Evolutionary conservation across 176 grass and related monocot species (phyloP).

Genomic region (Triticum monococcum): DNA sequence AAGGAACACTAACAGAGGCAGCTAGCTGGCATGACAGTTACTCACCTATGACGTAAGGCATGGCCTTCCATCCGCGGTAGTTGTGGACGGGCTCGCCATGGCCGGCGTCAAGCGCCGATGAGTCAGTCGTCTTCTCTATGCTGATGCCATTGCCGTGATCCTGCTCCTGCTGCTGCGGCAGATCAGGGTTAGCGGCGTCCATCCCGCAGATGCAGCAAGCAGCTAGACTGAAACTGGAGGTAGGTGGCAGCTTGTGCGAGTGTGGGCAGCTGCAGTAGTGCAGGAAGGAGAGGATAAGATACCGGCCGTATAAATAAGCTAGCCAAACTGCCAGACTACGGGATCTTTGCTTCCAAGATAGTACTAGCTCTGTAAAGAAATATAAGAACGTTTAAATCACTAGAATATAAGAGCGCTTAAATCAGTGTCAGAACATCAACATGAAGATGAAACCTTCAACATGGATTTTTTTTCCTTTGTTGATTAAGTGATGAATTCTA

Average conservation of each 20-base stretch:
- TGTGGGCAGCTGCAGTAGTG: neutral
- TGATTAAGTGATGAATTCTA: too few relatives aligned
- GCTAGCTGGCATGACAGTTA: neutral
- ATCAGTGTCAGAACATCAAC: too few relatives aligned
- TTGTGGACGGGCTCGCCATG: neutral
- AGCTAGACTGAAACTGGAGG: neutral
- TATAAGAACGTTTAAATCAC: too few relatives aligned
- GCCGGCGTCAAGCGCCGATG: neutral
- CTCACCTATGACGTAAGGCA: slow-evolving; percentile 80
- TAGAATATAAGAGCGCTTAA: too few relatives aligned
- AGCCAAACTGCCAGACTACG: neutral
- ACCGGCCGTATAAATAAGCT: neutral
- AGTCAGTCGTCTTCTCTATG: neutral
- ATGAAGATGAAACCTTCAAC: too few relatives aligned
- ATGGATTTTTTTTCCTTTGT: too few relatives aligned
- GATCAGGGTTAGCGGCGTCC: neutral
- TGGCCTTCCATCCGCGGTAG: slow-evolving; percentile 69
- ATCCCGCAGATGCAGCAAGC: neutral
- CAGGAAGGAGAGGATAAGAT: neutral
- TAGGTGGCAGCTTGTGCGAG: neutral
- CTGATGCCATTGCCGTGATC: neutral
- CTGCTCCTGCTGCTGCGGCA: neutral
- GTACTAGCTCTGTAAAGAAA: too few relatives aligned
- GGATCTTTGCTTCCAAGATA: neutral
- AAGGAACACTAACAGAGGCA: too few relatives aligned